A percentile compares a stretch with the other conserved stretches of the same genome.
phyloP scores from a whole-genome alignment of 805 yeast species.

The Candida boleticola region DNA sequence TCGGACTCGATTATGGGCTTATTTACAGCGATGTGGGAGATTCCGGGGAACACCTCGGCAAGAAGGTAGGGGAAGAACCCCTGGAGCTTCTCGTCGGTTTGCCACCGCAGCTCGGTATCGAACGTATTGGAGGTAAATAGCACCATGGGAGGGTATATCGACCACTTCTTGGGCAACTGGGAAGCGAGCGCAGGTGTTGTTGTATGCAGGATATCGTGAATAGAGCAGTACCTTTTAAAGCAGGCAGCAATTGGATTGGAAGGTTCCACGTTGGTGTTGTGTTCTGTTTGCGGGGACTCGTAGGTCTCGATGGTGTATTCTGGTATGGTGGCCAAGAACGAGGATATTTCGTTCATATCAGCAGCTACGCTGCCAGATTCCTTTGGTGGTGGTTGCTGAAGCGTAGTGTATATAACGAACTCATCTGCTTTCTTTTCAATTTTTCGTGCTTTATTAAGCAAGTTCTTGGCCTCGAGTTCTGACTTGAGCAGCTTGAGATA shows the following conservation, averaged over 20 bases:
- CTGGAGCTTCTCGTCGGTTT: neutral
- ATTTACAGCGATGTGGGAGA: slow-evolving; percentile 69
- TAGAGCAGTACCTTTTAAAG: neutral
- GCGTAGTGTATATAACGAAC: slow-evolving; percentile 1
- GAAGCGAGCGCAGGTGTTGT: neutral
- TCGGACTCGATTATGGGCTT: slow-evolving; percentile 61
- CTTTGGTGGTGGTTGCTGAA: too few species aligned
- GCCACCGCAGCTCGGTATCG: slow-evolving; percentile 34
- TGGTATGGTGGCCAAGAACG: too few species aligned
- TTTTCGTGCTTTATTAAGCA: neutral
- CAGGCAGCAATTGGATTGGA: neutral
- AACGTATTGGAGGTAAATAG: slow-evolving; percentile 33
- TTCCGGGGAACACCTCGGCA: slow-evolving; percentile 10
- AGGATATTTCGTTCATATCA: neutral
- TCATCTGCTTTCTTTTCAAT: neutral
- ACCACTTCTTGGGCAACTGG: slow-evolving; percentile 51
- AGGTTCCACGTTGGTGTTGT: neutral
- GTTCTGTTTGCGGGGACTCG: too few species aligned
- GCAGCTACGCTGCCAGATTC: too few species aligned
- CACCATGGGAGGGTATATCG: slow-evolving; percentile 66
- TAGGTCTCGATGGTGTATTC: too few species aligned
- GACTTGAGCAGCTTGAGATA: neutral
- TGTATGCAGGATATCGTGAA: neutral
- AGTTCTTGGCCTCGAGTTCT: neutral
- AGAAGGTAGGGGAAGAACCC: slow-evolving; percentile 4